phyloP scores from a whole-genome alignment of 2,329 filamentous ascomycete genomes.

The Davidsoniella australis region DNA sequence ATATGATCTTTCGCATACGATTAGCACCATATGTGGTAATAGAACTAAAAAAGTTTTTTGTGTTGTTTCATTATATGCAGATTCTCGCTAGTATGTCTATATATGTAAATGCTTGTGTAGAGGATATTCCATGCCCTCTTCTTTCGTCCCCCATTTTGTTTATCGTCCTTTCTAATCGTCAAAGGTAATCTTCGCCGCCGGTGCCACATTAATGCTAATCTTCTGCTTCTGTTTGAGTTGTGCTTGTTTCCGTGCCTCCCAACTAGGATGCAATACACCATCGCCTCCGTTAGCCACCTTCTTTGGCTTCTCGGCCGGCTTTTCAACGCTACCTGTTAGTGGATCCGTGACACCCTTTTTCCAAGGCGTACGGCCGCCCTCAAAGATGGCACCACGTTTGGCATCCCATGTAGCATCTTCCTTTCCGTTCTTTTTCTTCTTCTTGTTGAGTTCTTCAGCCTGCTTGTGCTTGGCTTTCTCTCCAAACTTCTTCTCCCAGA shows the following conservation, averaged over 20 bases:
- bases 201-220: slow-evolving; percentile 33
- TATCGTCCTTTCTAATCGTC: slow-evolving; percentile 20
- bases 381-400: slow-evolving; percentile 35
- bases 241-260: slow-evolving; percentile 45
- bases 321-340: slow-evolving; percentile 13
- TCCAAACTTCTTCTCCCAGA: slow-evolving; percentile 69
- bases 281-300: slow-evolving; percentile 26
- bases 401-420: slow-evolving; percentile 38
- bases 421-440: slow-evolving; percentile 18
- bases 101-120: not conserved
- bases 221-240: slow-evolving; percentile 34
- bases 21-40: too few species aligned
- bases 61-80: too few species aligned
- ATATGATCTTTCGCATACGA: too few species aligned
- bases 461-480: slow-evolving; percentile 49
- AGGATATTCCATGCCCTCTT: not conserved
- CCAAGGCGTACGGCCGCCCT: slow-evolving; percentile 28
- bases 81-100: not conserved
- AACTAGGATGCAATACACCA: slow-evolving; percentile 44
- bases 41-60: too few species aligned
- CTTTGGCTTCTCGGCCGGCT: slow-evolving; percentile 17
- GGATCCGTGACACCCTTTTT: slow-evolving; percentile 29
- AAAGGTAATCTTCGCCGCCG: slow-evolving; percentile 32
- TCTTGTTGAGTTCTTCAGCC: slow-evolving; percentile 17
- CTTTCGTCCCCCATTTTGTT: not conserved